Base-by-base conservation (phyloP, 192 early-diverging fungal species). In the Backusella luteola region DNA sequence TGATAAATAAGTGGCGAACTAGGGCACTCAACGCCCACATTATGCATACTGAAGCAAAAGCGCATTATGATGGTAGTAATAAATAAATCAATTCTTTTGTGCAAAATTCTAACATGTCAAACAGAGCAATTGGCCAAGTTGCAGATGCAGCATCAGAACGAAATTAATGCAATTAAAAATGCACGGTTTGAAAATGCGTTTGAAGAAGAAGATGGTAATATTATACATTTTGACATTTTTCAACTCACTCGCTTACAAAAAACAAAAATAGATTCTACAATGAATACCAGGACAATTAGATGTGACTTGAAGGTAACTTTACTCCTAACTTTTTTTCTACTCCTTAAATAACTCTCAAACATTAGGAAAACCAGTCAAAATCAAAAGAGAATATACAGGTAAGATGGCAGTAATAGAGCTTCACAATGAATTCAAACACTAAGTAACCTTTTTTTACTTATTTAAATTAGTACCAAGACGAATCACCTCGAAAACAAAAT, bases 81-180 rank as follows among this genome's bases (percentile, higher is more conserved):
- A 11, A 63, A 29, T 29, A 63, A 59, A 26, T 9, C 11, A 29
- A 63, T 26, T 4, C 56, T 9, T 63, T 63, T 63, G 56, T 63
- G 23, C 26, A 63, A 63, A 23, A 12, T 11, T 9, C 23, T 63
- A 26, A 63, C 3, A 63, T 69, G n/a, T 35, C 35, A 69, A 39
- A 36, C n/a, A 69, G 68, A 69, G n/a, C 68, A 69, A 69, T 69
- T 69, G 68, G 35, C 4, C 21, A 38, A 38, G 35, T 26, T 69
- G 34, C 35, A 69, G 34, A 35, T n/a, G 12, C 68, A 39, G 36
- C 68, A 69, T 36, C n/a, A 69, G 8, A 41, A 41, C 12, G 68
- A 69, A 41, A 23, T 69, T n/a, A 69, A 38, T 39, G 34, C 38
- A 39, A 69, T 69, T 35, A 38, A 69, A 69, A 23, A 35, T 21